Evolutionary conservation across 768 basidiomycete species (phyloP).

Genomic region (Boletus tylopilopsis): DNA sequence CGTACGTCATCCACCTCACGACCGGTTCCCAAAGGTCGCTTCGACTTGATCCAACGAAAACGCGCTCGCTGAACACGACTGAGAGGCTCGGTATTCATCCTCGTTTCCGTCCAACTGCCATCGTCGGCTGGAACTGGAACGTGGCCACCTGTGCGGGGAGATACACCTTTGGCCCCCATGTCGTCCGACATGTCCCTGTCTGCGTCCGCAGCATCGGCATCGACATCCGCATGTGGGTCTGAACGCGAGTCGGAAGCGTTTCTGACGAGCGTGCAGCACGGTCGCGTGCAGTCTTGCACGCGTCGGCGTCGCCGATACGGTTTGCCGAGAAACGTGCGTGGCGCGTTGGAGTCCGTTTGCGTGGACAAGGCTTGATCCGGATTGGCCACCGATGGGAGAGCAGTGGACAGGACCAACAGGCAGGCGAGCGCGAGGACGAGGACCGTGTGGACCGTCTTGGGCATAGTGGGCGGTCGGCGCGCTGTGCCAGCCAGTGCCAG

Average conservation of each 20-base stretch:
- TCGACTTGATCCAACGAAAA: neutral
- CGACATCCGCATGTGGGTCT: neutral
- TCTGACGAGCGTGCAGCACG: neutral
- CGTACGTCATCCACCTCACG: neutral
- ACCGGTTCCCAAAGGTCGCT: neutral
- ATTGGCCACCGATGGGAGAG: conserved; percentile 3
- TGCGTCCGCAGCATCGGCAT: neutral
- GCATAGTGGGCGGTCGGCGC: neutral
- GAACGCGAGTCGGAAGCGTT: neutral
- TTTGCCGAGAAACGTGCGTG: conserved; percentile 15
- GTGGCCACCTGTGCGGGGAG: no score
- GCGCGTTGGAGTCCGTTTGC: neutral
- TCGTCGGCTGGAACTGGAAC: neutral
- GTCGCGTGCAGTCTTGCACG: neutral
- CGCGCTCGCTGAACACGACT: neutral
- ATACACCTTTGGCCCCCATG: no score
- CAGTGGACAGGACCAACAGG: conserved; percentile 5
- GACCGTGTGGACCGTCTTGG: neutral
- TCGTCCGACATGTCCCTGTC: no score
- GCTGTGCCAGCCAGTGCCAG: neutral
- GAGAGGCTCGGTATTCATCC: neutral
- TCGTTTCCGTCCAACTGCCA: neutral
- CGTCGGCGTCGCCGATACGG: conserved; percentile 5
- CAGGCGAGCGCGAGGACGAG: conserved; percentile 10
- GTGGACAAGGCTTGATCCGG: neutral